phyloP scores from a whole-genome alignment of 2,329 filamentous ascomycete species.

The Gliomastix tumulicola region DNA sequence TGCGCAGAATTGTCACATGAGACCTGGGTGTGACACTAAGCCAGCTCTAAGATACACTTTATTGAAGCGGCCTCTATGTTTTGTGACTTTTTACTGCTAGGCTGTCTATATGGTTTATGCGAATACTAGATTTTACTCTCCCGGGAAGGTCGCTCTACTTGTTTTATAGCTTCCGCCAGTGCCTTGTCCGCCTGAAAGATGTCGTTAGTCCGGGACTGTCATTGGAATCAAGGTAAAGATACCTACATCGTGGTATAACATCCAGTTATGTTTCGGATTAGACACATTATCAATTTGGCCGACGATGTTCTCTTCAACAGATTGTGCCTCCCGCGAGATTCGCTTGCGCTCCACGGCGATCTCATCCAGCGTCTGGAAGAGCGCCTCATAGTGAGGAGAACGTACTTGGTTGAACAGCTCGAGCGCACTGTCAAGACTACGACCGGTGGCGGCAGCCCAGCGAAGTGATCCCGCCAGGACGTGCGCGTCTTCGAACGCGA shows the following conservation, averaged over 20 bases:
- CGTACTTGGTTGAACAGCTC: constrained; percentile 16
- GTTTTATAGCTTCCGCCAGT: not conserved
- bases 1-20: too few relatives aligned
- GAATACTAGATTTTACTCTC: too few relatives aligned
- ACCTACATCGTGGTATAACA: constrained; percentile 16
- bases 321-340: constrained; percentile 8
- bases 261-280: constrained; percentile 13
- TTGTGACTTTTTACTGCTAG: too few relatives aligned
- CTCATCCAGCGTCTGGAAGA: constrained; percentile 15
- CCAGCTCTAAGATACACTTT: too few relatives aligned
- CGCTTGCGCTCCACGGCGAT: constrained; percentile 9
- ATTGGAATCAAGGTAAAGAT: not conserved
- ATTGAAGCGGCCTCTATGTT: too few relatives aligned
- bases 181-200: not conserved
- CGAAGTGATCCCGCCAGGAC: constrained; percentile 13
- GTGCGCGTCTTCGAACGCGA: constrained; percentile 24
- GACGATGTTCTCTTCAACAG: constrained; percentile 15
- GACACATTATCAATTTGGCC: constrained; percentile 10
- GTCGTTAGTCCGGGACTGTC: not conserved
- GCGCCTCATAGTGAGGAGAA: constrained; percentile 16
- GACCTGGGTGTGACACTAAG: too few relatives aligned
- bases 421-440: constrained; percentile 11
- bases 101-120: too few relatives aligned
- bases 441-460: constrained; percentile 11
- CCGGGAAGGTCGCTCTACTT: too few relatives aligned